Percentiles rank a stretch among this genome's conserved stretches.
Conservation (phyloP, 805 yeast species). For the Yamadazyma endophytica region DNA sequence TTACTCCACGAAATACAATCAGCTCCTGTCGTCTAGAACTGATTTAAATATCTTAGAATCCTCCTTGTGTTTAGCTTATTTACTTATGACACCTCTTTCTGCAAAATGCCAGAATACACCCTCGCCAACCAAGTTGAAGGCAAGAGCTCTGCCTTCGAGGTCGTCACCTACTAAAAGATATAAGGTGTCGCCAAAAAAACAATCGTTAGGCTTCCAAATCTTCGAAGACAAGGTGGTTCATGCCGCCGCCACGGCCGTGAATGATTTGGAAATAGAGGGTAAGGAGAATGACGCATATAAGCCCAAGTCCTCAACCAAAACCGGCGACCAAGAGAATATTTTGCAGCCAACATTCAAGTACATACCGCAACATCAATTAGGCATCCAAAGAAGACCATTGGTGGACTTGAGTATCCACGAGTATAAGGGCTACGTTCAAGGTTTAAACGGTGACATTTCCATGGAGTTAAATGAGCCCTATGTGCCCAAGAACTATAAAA, state of each 20-base stretch:
- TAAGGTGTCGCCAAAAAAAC: too few relatives aligned
- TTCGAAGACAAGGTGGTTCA: slow-evolving; percentile 4
- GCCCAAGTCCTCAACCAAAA: neutral
- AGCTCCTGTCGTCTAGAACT: too few relatives aligned
- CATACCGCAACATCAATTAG: slow-evolving; percentile 5
- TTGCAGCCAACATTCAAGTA: slow-evolving; percentile 12
- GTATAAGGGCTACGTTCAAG: slow-evolving; percentile 7
- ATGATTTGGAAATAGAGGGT: slow-evolving; percentile 12
- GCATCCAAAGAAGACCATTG: slow-evolving; percentile 8
- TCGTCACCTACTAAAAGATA: too few relatives aligned
- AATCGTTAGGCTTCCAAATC: slow-evolving; percentile 5
- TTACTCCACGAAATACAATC: too few relatives aligned
- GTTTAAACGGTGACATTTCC: slow-evolving; percentile 1
- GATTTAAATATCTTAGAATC: too few relatives aligned
- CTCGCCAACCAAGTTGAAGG: too few relatives aligned
- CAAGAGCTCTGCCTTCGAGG: too few relatives aligned
- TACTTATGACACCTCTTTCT: too few relatives aligned
- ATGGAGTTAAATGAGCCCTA: slow-evolving; percentile 6
- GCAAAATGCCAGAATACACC: too few relatives aligned
- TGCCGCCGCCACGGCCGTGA: slow-evolving; percentile 3
- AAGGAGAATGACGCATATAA: neutral
- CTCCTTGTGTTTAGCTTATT: too few relatives aligned
- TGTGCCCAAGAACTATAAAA: slow-evolving; percentile 11
- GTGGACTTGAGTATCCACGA: slow-evolving; percentile 7
- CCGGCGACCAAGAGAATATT: slow-evolving; percentile 38